Percentiles rank a stretch among this genome's conserved stretches.
These are phyloP conservation scores for Arctostaphylos glauca DNA, from an alignment of 148 eudicot genomes.

Conservation along the genomic window DNA sequence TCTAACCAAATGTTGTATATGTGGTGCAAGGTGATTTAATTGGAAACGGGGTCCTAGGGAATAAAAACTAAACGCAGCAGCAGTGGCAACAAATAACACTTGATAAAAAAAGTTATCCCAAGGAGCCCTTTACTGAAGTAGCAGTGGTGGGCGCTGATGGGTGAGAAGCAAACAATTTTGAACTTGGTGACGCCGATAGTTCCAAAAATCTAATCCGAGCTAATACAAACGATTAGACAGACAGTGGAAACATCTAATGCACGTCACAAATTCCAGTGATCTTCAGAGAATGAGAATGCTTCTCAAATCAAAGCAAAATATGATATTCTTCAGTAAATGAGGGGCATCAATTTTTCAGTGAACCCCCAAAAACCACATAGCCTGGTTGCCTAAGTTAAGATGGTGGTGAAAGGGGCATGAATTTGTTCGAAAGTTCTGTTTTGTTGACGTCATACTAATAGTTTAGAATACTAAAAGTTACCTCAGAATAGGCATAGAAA, in stretches of 20 bases:
- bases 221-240: not conserved
- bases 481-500: not conserved
- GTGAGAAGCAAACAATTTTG: not conserved
- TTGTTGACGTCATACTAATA: not conserved
- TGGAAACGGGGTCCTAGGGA: too few species aligned
- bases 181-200: not conserved
- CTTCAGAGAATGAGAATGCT: not conserved
- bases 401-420: not conserved
- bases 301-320: not conserved
- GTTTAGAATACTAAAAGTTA: not conserved
- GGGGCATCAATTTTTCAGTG: not conserved
- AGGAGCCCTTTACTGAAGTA: not conserved
- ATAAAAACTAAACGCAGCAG: not conserved
- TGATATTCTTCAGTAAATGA: not conserved
- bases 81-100: not conserved
- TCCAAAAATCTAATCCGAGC: not conserved
- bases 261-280: not conserved
- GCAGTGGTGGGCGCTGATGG: not conserved
- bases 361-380: not conserved
- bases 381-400: constrained; percentile 1
- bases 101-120: not conserved
- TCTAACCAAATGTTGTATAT: not conserved
- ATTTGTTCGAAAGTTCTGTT: not conserved
- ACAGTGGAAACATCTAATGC: not conserved
- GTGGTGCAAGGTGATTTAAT: not conserved